Base-by-base conservation (phyloP, 495 filamentous ascomycete genomes). In the Talaromyces borbonicus region DNA sequence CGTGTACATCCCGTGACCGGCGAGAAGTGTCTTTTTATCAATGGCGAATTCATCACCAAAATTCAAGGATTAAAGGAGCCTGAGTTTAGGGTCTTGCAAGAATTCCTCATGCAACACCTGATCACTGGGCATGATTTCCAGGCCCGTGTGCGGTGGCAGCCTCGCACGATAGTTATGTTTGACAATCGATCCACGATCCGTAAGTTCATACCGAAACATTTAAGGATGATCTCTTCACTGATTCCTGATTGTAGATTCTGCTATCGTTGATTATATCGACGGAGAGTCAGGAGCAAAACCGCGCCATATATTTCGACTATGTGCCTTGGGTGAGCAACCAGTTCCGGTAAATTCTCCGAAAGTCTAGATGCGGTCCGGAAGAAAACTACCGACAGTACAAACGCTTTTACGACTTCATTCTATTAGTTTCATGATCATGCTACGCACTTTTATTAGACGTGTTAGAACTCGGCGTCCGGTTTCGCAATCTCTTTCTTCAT, bases 41-140 rank as follows among this genome's bases (percentile, higher is more conserved):
- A 88, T 57, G 83, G 82, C 4, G 85, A 85, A 23, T 92, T 90
- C 59, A 82, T 86, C 43, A 88, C 79, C 52, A 73, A 77, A 40
- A 85, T 90, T 47, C 67, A 84, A 16, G 85, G 86, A 0, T 58
- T 90, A 14, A 82, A 83, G 38, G 79, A 82, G 51, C 60, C 67
- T 3, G 76, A 81, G 56, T 66, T 68, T 15, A 62, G 71, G 40
- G 67, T 65, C 54, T 65, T 90, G 14, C 68, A 92, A 50, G 89
- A 92, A 53, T 95, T 94, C 68, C 68, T 96, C 8, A 92, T 85
- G 67, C 80, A 90, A 59, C 89, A 95, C 57, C 80, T 93, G 30
- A 77, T 83, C 4, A 79, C 72, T 19, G 84, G 89, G 12, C 79
- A 83, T 53, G 88, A 95, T 65, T 90, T 92, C 72, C 90, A 96